Percentiles rank a stretch among this genome's conserved stretches.
Evolutionary conservation across 768 basidiomycete species (phyloP).

Genomic region (Crucibulum laeve): DNA sequence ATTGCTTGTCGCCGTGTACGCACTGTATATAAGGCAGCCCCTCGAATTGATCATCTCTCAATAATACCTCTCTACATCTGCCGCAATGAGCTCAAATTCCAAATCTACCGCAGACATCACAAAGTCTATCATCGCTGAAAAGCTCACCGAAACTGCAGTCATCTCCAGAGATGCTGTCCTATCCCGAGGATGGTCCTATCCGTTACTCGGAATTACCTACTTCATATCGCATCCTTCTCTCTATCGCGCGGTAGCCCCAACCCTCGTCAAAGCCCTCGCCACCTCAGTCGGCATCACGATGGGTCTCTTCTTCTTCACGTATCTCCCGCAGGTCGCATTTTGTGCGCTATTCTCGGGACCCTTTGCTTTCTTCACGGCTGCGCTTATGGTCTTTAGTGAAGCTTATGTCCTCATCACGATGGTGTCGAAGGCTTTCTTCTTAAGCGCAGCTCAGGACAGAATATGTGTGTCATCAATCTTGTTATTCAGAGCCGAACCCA

Average conservation of each 20-base stretch:
- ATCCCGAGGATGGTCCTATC: slow-evolving; percentile 34
- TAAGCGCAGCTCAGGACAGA: slow-evolving; percentile 29
- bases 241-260: slow-evolving; percentile 27
- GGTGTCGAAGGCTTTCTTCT: slow-evolving; percentile 30
- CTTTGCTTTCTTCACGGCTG: slow-evolving; percentile 53
- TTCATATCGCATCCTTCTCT: slow-evolving; percentile 30
- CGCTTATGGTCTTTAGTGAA: slow-evolving; percentile 39
- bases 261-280: slow-evolving; percentile 32
- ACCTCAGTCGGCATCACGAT: slow-evolving; percentile 34
- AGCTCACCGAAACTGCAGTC: slow-evolving; percentile 11
- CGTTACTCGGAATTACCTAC: slow-evolving; percentile 30
- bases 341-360: slow-evolving; percentile 62
- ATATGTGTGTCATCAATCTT: slow-evolving; percentile 25
- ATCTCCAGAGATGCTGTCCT: slow-evolving; percentile 25
- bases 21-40: too few relatives aligned
- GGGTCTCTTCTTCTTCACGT: slow-evolving; percentile 53
- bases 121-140: slow-evolving; percentile 9
- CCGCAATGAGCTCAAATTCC: background rate
- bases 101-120: background rate
- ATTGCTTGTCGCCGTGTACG: too few relatives aligned
- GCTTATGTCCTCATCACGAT: slow-evolving; percentile 31
- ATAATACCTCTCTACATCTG: background rate
- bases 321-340: slow-evolving; percentile 63
- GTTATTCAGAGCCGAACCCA: slow-evolving; percentile 3
- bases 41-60: too few relatives aligned